These are phyloP conservation scores for Penicillium nordicum DNA, from an alignment of 2,329 filamentous ascomycete genomes.

Conservation along the genomic window DNA sequence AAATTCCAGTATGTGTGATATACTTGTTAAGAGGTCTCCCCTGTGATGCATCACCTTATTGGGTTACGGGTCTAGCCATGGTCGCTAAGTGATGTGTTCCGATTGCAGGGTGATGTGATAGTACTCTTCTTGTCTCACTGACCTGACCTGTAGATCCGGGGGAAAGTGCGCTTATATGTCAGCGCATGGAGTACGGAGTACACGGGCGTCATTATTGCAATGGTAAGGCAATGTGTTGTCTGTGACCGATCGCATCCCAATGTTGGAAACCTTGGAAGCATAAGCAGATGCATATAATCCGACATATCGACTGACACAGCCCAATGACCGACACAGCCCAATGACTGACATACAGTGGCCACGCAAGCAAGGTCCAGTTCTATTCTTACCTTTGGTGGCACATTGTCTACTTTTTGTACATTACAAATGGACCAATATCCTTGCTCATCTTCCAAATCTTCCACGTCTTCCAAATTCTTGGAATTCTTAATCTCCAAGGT, in stretches of 20 bases:
- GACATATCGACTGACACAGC: conserved; percentile 14
- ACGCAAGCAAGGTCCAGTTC: conserved; percentile 20
- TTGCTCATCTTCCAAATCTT: neutral
- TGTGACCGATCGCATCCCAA: conserved; percentile 17
- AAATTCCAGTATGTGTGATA: neutral
- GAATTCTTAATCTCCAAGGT: neutral
- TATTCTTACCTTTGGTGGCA: conserved; percentile 11
- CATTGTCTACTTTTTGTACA: neutral
- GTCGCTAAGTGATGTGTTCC: conserved; percentile 25
- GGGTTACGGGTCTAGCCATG: conserved; percentile 13
- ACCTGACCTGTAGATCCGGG: conserved; percentile 15
- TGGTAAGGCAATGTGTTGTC: neutral
- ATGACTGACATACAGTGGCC: conserved; percentile 11
- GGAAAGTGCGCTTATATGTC: conserved; percentile 4
- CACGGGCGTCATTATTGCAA: conserved; percentile 1
- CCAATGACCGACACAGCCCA: conserved; percentile 7
- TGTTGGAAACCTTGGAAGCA: neutral
- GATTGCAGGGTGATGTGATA: conserved; percentile 24
- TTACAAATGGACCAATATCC: neutral
- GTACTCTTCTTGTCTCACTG: conserved; percentile 9
- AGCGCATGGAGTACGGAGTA: neutral
- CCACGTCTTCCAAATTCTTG: neutral
- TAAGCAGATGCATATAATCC: conserved; percentile 10
- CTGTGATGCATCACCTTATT: conserved; percentile 21
- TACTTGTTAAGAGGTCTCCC: conserved; percentile 6